A percentile compares a stretch with the other conserved stretches of the same genome.
These are phyloP conservation scores for Bruguiera sexangula DNA, from an alignment of 345 rosid species.

Conservation along the genomic window DNA sequence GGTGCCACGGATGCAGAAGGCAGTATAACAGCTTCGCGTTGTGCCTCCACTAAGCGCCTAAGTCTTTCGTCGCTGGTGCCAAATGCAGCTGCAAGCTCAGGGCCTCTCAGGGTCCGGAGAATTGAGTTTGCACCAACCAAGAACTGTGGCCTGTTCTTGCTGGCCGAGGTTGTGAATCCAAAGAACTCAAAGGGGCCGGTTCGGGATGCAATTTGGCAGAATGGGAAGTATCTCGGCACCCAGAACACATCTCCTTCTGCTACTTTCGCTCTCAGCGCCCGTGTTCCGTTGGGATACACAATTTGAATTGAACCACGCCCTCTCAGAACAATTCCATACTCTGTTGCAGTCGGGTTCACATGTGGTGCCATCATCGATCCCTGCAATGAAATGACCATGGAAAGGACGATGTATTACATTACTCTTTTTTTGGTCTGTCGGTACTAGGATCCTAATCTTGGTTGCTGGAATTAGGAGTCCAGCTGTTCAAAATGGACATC, in stretches of 20 bases:
- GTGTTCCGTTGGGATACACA: constrained; percentile 71
- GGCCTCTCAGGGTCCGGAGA: constrained; percentile 37
- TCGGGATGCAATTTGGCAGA: constrained; percentile 75
- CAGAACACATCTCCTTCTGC: constrained; percentile 63
- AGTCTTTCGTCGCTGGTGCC: constrained; percentile 48
- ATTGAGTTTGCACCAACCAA: constrained; percentile 64
- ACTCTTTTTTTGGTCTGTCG: no score
- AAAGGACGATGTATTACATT: no score
- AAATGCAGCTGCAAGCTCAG: constrained; percentile 58
- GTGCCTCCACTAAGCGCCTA: constrained; percentile 36
- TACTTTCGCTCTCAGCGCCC: constrained; percentile 52
- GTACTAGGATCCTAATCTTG: no score
- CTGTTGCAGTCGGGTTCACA: constrained; percentile 77
- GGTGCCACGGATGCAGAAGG: constrained; percentile 56
- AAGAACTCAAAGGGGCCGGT: constrained; percentile 57
- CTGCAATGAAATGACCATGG: constrained; percentile 20
- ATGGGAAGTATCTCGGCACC: constrained; percentile 80
- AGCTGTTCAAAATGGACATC: no score
- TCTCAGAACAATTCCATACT: constrained; percentile 60
- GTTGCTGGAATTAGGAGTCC: no score
- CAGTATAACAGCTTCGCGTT: constrained; percentile 62
- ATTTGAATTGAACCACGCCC: constrained; percentile 67
- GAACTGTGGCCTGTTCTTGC: constrained; percentile 76
- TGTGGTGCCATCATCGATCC: constrained; percentile 99
- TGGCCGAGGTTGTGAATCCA: constrained; percentile 80